These are phyloP conservation scores for Wickerhamiella lipophila DNA, from an alignment of 805 yeast species.

Conservation along the genomic window DNA sequence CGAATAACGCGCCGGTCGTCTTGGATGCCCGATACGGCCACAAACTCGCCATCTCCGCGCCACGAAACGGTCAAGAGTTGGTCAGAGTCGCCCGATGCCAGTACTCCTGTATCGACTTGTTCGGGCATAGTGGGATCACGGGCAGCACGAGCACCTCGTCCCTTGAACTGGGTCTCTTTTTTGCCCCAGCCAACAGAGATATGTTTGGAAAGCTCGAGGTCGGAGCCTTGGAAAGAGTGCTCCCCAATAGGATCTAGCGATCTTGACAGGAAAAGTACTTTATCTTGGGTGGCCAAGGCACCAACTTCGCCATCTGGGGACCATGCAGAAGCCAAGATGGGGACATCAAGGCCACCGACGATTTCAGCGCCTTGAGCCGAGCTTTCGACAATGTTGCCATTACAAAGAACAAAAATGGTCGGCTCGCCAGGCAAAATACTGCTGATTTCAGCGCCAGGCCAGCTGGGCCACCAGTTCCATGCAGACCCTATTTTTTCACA, in stretches of 20 bases:
- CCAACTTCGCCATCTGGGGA: constrained; percentile 84
- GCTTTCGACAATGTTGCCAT: constrained; percentile 58
- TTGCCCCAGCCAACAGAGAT: constrained; percentile 99
- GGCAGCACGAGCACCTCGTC: constrained; percentile 66
- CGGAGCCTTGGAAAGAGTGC: constrained; percentile 42
- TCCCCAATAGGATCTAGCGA: constrained; percentile 71
- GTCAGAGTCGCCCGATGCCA: constrained; percentile 40
- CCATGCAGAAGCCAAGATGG: constrained; percentile 66
- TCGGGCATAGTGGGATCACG: constrained; percentile 83
- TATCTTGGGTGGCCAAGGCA: constrained; percentile 49
- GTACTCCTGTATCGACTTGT: constrained; percentile 53
- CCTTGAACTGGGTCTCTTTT: constrained; percentile 90
- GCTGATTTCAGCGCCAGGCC: constrained; percentile 9
- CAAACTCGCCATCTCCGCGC: constrained; percentile 90
- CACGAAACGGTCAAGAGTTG: constrained; percentile 48
- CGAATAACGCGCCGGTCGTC: constrained; percentile 61
- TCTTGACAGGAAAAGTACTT: constrained; percentile 44
- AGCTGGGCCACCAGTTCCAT: constrained; percentile 13
- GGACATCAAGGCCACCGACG: constrained; percentile 73
- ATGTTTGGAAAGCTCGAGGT: constrained; percentile 60
- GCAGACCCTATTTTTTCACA: background rate
- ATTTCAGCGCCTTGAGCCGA: constrained; percentile 50
- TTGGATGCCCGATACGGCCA: constrained; percentile 56
- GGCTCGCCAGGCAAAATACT: constrained; percentile 48
- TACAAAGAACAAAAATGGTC: constrained; percentile 49